Evolutionary conservation across 2,329 filamentous ascomycete genomes (phyloP).

Genomic region (Elsinoe australis): DNA sequence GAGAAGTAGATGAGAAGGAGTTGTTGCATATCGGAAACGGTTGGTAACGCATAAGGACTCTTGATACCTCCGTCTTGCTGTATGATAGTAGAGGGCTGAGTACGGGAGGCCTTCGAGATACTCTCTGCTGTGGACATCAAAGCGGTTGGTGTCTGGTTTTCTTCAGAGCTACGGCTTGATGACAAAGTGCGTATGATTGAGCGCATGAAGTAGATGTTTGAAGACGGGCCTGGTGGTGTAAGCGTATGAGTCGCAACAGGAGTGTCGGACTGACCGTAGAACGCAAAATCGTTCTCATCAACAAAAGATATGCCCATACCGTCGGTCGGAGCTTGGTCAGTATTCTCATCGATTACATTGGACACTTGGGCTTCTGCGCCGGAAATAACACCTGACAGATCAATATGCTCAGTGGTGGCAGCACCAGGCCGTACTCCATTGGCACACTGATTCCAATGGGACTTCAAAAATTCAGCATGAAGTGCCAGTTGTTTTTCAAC

Average conservation of each 20-base stretch:
- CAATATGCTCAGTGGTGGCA: too few relatives aligned
- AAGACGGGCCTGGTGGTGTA: slow-evolving; percentile 24
- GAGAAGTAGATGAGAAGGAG: slow-evolving; percentile 34
- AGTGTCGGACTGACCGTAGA: slow-evolving; percentile 28
- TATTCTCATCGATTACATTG: slow-evolving; percentile 18
- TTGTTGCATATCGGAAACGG: slow-evolving; percentile 26
- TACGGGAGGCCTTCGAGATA: background rate
- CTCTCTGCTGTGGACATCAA: slow-evolving; percentile 4
- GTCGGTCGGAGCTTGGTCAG: slow-evolving; percentile 29
- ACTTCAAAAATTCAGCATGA: slow-evolving; percentile 2
- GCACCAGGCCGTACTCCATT: too few relatives aligned
- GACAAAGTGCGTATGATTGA: slow-evolving; percentile 31
- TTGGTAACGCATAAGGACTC: slow-evolving; percentile 25
- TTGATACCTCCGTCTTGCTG: background rate
- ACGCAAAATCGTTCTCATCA: slow-evolving; percentile 33
- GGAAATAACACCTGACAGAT: background rate
- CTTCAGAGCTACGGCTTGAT: background rate
- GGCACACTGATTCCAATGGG: slow-evolving; percentile 3
- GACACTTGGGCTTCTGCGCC: slow-evolving; percentile 6
- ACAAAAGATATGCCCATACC: slow-evolving; percentile 34
- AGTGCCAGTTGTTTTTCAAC: slow-evolving; percentile 14
- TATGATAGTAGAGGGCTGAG: slow-evolving; percentile 18
- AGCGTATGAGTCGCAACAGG: background rate
- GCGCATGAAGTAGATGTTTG: slow-evolving; percentile 37
- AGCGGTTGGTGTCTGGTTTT: background rate